Conservation (phyloP, 495 filamentous ascomycete genomes). For the Mycothermus thermophilus region DNA sequence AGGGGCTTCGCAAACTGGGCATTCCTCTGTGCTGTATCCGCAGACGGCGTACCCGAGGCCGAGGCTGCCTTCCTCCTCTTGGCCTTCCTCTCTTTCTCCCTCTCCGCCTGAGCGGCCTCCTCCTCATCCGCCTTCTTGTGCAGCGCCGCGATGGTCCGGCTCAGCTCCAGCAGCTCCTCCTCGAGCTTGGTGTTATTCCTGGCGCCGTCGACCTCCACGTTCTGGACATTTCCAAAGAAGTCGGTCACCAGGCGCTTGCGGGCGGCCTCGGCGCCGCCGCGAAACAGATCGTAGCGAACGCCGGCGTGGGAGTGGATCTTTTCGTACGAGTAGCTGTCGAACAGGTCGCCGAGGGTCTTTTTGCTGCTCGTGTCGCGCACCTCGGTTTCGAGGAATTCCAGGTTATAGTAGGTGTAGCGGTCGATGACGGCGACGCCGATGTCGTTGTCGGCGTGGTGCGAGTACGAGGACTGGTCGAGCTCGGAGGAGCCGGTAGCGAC, state of each 20-base stretch:
- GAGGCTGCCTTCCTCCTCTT: too few relatives aligned
- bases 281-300: conserved; percentile 87
- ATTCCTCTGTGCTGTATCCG: conserved; percentile 19
- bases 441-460: conserved; percentile 94
- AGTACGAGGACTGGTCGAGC: conserved; percentile 88
- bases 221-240: conserved; percentile 97
- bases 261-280: conserved; percentile 57
- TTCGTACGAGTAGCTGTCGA: conserved; percentile 85
- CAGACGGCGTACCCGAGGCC: too few relatives aligned
- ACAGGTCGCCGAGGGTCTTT: conserved; percentile 78
- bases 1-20: conserved; percentile 45
- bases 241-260: conserved; percentile 73
- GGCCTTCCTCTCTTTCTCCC: conserved; percentile 23
- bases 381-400: conserved; percentile 89
- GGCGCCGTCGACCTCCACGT: conserved; percentile 68
- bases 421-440: conserved; percentile 95
- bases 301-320: conserved; percentile 91
- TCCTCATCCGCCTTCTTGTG: conserved; percentile 37
- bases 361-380: conserved; percentile 71
- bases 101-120: conserved; percentile 22
- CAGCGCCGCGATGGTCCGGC: conserved; percentile 46
- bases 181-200: conserved; percentile 42
- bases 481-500: conserved; percentile 89
- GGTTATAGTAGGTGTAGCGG: conserved; percentile 95
- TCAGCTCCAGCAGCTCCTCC: conserved; percentile 56